Percentiles rank a stretch among this genome's conserved stretches.
These are phyloP conservation scores for Raphanus hybrid DNA, from an alignment of 441 rosid genomes.

Conservation along the genomic window DNA sequence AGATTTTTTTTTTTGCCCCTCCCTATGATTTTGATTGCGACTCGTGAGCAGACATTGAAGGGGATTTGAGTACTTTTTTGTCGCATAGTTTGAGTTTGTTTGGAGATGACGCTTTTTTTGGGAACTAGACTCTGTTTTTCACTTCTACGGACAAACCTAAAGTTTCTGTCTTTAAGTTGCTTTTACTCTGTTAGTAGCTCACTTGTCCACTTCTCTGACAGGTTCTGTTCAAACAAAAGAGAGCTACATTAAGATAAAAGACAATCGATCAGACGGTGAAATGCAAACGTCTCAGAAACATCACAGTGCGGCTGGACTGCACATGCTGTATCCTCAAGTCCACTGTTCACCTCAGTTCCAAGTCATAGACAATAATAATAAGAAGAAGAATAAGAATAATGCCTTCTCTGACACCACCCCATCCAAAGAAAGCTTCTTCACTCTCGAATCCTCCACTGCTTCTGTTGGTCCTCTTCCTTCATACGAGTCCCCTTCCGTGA, in stretches of 20 bases:
- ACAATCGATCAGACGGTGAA: background rate
- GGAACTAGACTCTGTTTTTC: background rate
- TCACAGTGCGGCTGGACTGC: slow-evolving; percentile 42
- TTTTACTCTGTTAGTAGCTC: slow-evolving; percentile 25
- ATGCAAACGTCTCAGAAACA: slow-evolving; percentile 50
- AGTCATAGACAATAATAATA: slow-evolving; percentile 17
- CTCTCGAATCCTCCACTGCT: slow-evolving; percentile 45
- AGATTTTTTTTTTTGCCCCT: slow-evolving; percentile 23
- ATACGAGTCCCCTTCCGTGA: slow-evolving; percentile 44
- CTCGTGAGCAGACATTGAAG: slow-evolving; percentile 5
- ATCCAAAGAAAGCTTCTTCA: slow-evolving; percentile 41
- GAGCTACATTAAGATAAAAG: background rate
- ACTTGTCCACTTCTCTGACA: slow-evolving; percentile 25
- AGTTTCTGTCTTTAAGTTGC: slow-evolving; percentile 12
- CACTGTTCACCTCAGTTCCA: slow-evolving; percentile 41
- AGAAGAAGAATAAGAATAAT: background rate
- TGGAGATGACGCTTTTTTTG: background rate
- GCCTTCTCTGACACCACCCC: slow-evolving; percentile 31
- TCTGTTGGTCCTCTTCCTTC: slow-evolving; percentile 34
- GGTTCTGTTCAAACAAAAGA: slow-evolving; percentile 12
- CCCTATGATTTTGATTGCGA: slow-evolving; percentile 28
- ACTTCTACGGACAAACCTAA: background rate
- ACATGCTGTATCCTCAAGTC: slow-evolving; percentile 46
- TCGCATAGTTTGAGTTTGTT: slow-evolving; percentile 23
- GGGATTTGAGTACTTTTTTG: background rate